phyloP scores from a whole-genome alignment of 306 rosid genomes.

The Heteromeles arbutifolia region DNA sequence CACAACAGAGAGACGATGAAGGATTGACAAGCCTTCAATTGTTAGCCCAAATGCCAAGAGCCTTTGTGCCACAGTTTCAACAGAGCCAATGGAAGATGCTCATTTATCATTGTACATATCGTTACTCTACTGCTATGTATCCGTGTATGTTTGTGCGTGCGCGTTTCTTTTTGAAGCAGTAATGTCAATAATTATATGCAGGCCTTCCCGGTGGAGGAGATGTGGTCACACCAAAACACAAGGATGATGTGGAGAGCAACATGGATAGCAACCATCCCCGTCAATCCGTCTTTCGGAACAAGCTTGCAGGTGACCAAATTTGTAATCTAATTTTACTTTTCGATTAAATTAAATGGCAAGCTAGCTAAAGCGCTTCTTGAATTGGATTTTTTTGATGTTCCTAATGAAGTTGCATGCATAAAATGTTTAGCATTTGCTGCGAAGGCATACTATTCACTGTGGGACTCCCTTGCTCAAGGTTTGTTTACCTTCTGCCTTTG shows the following conservation, averaged over 20 bases:
- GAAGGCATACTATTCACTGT: neutral
- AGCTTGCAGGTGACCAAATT: neutral
- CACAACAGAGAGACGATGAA: neutral
- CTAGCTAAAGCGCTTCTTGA: neutral
- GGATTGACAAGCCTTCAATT: conserved; percentile 2
- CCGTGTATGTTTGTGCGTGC: too few relatives aligned
- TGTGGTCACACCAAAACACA: neutral
- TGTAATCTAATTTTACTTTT: neutral
- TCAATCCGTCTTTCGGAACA: neutral
- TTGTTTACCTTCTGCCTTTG: neutral
- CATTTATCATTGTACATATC: neutral
- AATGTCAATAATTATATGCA: neutral
- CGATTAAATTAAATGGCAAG: neutral
- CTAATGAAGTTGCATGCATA: neutral
- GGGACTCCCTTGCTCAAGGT: neutral
- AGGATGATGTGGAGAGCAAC: neutral
- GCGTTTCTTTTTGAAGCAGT: neutral
- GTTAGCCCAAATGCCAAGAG: conserved; percentile 20
- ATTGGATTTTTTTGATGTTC: neutral
- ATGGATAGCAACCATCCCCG: neutral
- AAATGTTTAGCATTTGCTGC: neutral
- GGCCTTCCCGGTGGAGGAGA: neutral
- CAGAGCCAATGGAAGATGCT: neutral
- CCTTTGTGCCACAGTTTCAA: neutral
- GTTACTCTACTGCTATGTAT: too few relatives aligned